Percentiles rank a stretch among this genome's conserved stretches.
Conservation (phyloP, 345 rosid species). For the Brassica nigra region DNA sequence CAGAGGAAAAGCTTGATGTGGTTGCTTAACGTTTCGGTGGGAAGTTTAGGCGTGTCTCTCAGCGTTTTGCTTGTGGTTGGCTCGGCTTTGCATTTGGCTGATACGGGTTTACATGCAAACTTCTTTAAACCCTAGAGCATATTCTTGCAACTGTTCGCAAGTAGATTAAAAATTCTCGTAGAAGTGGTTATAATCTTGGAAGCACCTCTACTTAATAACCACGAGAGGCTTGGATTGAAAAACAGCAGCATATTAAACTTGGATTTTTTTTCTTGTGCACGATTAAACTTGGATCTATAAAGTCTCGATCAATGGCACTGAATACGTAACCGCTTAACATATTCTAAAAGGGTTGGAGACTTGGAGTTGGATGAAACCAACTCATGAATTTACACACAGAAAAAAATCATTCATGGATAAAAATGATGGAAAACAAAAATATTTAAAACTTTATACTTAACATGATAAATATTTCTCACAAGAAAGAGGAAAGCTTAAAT, state of each 20-base stretch:
- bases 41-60: constrained; percentile 52
- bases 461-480: neutral
- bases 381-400: neutral
- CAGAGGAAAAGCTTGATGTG: constrained; percentile 49
- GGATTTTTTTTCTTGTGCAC: no score
- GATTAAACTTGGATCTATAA: neutral
- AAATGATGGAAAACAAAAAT: neutral
- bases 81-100: constrained; percentile 47
- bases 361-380: neutral
- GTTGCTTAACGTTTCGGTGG: constrained; percentile 61
- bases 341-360: neutral
- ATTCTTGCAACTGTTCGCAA: constrained; percentile 17
- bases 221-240: neutral
- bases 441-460: neutral
- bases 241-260: neutral
- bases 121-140: constrained; percentile 59
- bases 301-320: no score
- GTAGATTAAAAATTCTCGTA: constrained; percentile 12
- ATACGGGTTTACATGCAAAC: constrained; percentile 53
- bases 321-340: neutral
- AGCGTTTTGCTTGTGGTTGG: constrained; percentile 52
- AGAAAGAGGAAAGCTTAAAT: neutral
- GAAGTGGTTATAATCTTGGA: neutral
- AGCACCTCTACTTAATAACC: neutral
- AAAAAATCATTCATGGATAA: neutral